Evolutionary conservation across 805 yeast species (phyloP), one percentile per base, ranked within the genome.

Genomic region (Schwanniomyces occidentalis): DNA sequence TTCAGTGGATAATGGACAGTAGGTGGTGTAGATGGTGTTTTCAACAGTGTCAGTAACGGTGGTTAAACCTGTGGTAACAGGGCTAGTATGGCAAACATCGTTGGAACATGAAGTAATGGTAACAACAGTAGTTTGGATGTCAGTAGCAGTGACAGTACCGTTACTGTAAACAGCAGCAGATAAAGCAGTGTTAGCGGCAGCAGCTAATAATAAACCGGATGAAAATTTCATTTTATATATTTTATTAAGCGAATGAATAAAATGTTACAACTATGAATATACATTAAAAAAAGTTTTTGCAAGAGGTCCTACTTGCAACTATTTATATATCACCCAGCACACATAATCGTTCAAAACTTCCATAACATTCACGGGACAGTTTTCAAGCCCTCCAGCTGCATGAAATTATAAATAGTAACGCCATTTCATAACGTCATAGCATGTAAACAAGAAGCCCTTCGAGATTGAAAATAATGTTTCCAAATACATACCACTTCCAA

Each of bases 41-140:
- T 41, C 38, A 10, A 13, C 16, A 13, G 18, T 20, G 19, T 51
- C 54, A 39, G 63, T 61, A 40, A 61, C 56, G 31, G 66, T 60
- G 47, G 65, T 61, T 27, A 60, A 40, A 52, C 66, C 67, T 30
- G 69, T 63, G 45, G 66, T 61, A 34, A 54, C 60, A 23, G 57
- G 49, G 15, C 34, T 42, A 24, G 49, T 42, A 12, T 40, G 27
- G 49, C 71, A 65, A 36, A 41, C 46, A 49, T 61, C 32, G 37
- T 53, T 53, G 9, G 54, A 45, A 48, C 71, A 65, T 24, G 67
- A 58, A 30, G 70, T 63, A 44, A 61, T 49, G 40, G 69, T 63
- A 27, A 61, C 49, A 30, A 61, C 60, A 20, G 66, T 56, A 37
- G 63, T 57, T 7, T 45, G 40, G 20, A 47, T 38, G 41, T 46